These are phyloP conservation scores for Trichophaea hybrida DNA, from an alignment of 2,329 filamentous ascomycete species.

Conservation along the genomic window DNA sequence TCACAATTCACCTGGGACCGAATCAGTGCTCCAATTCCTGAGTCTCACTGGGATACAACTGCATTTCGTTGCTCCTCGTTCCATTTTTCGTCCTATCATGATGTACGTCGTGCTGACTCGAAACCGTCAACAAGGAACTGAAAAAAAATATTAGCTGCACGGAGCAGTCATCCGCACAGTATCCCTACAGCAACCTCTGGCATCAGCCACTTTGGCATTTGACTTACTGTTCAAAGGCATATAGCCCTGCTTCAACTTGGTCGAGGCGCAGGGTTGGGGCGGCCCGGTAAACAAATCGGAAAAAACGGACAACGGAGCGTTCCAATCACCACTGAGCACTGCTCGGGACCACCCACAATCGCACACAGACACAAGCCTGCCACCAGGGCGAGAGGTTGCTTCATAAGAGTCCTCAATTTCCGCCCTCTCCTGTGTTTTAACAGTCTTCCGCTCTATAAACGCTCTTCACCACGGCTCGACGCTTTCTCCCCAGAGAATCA, in stretches of 20 bases:
- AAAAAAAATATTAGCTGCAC: neutral
- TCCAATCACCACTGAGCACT: neutral
- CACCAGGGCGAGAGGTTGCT: slow-evolving; percentile 7
- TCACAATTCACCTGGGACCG: neutral
- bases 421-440: slow-evolving; percentile 3
- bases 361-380: neutral
- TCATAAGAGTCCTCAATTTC: slow-evolving; percentile 17
- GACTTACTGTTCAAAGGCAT: neutral
- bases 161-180: slow-evolving; percentile 3
- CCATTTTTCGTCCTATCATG: neutral
- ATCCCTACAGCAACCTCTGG: neutral
- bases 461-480: slow-evolving; percentile 20
- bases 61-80: neutral
- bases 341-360: neutral
- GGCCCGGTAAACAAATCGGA: neutral
- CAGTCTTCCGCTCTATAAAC: slow-evolving; percentile 11
- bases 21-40: neutral
- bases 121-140: neutral
- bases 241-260: neutral
- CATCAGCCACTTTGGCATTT: neutral
- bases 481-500: slow-evolving; percentile 19
- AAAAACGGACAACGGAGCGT: neutral
- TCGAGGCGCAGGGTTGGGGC: slow-evolving; percentile 2
- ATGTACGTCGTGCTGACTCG: neutral
- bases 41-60: neutral